phyloP scores from a whole-genome alignment of 2,329 filamentous ascomycete species.

The Fonsecaea nubica region DNA sequence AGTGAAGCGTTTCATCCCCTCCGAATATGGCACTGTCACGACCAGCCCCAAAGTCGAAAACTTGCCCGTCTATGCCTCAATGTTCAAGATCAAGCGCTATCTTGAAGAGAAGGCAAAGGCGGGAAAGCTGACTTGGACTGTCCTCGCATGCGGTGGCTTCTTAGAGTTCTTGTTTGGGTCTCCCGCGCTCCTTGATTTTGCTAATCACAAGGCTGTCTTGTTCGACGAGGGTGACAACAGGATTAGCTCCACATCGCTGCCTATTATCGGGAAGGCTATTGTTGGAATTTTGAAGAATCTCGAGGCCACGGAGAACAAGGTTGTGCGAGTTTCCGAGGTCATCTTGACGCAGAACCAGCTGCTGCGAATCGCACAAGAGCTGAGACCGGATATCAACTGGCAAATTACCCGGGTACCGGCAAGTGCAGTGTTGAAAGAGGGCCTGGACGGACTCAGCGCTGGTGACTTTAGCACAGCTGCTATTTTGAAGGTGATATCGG shows the following conservation, averaged over 20 bases:
- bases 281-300: conserved; percentile 57
- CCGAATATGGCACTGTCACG: conserved; percentile 44
- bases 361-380: conserved; percentile 59
- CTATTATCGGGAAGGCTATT: conserved; percentile 35
- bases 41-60: conserved; percentile 40
- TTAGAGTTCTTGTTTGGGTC: conserved; percentile 62
- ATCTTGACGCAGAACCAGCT: conserved; percentile 65
- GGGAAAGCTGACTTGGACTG: conserved; percentile 63
- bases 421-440: conserved; percentile 51
- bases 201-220: conserved; percentile 42
- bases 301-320: conserved; percentile 63
- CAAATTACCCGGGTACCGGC: conserved; percentile 42
- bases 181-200: conserved; percentile 44
- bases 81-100: conserved; percentile 49
- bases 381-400: conserved; percentile 39
- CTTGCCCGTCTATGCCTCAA: conserved; percentile 42
- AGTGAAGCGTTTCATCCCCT: conserved; percentile 46
- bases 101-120: conserved; percentile 56
- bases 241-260: conserved; percentile 36
- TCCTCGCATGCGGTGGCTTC: conserved; percentile 63
- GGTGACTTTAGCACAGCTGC: conserved; percentile 42
- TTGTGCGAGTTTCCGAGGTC: conserved; percentile 65
- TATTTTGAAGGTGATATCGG: conserved; percentile 42
- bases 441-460: conserved; percentile 29
- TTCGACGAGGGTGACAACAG: conserved; percentile 34